Percentiles rank a stretch among this genome's conserved stretches.
These are phyloP conservation scores for Fraxinus platypoda DNA, from an alignment of 305 asterid genomes.

Conservation along the genomic window DNA sequence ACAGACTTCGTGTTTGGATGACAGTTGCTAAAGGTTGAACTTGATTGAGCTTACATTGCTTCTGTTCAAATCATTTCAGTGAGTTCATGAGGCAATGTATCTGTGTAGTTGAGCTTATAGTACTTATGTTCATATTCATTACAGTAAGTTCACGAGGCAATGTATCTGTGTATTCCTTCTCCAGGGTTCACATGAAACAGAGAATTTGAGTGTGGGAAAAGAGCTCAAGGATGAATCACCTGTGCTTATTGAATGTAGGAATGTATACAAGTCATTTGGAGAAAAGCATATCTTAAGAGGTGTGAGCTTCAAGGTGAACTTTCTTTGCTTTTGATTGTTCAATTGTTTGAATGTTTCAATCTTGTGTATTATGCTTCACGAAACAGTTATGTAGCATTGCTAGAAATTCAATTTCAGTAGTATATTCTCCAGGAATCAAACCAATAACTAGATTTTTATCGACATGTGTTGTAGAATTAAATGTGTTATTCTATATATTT, in stretches of 20 bases:
- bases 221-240: constrained; percentile 56
- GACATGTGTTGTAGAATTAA: background rate
- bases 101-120: background rate
- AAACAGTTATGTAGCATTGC: background rate
- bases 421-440: background rate
- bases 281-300: constrained; percentile 92
- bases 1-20: background rate
- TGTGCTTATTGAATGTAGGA: constrained; percentile 91
- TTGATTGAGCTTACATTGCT: background rate
- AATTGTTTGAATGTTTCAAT: background rate
- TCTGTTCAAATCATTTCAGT: background rate
- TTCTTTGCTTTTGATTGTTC: constrained; percentile 19
- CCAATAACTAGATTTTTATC: background rate
- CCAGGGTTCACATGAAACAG: constrained; percentile 54
- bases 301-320: constrained; percentile 91
- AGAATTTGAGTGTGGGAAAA: constrained; percentile 32
- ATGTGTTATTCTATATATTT: background rate
- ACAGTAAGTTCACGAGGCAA: constrained; percentile 4
- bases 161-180: constrained; percentile 19
- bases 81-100: background rate
- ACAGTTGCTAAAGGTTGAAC: background rate
- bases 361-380: background rate
- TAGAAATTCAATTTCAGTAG: background rate
- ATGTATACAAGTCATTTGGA: constrained; percentile 91
- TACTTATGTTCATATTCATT: background rate